Base-by-base conservation (phyloP, 2,329 filamentous ascomycete species). In the Aureobasidium sp. region DNA sequence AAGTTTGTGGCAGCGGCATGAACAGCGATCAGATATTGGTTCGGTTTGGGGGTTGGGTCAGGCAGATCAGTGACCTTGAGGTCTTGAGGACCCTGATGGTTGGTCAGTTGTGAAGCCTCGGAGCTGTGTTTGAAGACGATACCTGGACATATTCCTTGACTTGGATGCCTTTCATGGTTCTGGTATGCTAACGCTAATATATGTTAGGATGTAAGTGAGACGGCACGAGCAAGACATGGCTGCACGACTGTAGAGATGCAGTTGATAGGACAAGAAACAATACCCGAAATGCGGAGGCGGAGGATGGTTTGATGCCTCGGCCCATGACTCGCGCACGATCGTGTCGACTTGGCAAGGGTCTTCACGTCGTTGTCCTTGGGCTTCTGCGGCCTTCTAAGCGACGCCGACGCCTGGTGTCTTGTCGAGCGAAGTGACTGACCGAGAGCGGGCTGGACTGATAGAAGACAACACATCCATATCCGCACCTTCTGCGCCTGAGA, bases 1-100 rank as follows among this genome's bases (percentile, higher is more conserved):
- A 97, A 97, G 77, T 97, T 97, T 69, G 90, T 89, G 21, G 90
- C 93, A 0, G 88, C 83, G 49, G 93, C 90, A 74, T 90, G 89
- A 68, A 97, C 88, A 69, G 86, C 83, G 71, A 97, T 88, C 64
- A 95, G 80, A 73, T 96, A 97, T 76, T 96, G 84, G 69, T 88
- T 78, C 33, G 84, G 74, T 9, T 80, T 79, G 1, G 91, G 89
- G 1, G 77, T 76, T 0, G 90, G 92, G 58, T 91, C 89, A 19
- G 90, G 85, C 15, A 96, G 81, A 23, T 84, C 80, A 19, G 84
- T 81, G 65, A 95, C 87, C 63, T 78, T 81, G 73, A 97, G 89
- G 70, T 94, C 89, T 63, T 85, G 78, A 1, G 92, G 90, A 35
- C 85, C 86, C 88, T 94, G 63, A 19, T 25, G 53, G 19, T 23